Conservation (phyloP, 257 asterid species). For the Solanum bukasovii region DNA sequence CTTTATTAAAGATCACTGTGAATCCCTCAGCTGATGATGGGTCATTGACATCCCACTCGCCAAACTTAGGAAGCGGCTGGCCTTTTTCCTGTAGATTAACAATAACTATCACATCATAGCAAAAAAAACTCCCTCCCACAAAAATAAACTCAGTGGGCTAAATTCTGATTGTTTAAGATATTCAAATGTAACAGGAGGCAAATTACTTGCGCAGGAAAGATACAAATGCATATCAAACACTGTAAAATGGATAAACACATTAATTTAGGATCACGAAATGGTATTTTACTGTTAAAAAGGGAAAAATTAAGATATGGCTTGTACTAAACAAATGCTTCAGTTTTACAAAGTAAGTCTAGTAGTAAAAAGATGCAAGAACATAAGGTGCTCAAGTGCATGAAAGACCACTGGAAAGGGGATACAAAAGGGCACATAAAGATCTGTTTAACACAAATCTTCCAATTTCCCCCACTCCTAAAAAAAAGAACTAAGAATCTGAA, state of each 20-base stretch:
- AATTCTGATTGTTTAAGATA: neutral
- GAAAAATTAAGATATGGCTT: neutral
- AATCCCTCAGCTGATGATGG: conserved; percentile 66
- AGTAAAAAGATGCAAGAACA: neutral
- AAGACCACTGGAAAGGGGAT: neutral
- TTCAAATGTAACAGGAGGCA: neutral
- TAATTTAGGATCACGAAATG: neutral
- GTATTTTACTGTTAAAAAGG: neutral
- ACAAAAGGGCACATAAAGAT: neutral
- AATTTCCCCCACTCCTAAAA: neutral
- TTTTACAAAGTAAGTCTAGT: neutral
- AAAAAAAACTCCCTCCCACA: neutral
- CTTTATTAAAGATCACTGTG: conserved; percentile 60
- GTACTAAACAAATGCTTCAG: neutral
- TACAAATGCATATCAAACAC: neutral
- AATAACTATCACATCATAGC: neutral
- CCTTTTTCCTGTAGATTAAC: conserved; percentile 29
- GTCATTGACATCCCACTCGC: conserved; percentile 72
- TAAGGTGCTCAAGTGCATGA: neutral
- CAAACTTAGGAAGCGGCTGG: conserved; percentile 56
- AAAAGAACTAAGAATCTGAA: neutral
- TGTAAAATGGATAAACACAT: neutral
- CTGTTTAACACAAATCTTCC: neutral
- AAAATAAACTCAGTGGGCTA: neutral
- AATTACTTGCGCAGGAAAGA: neutral